Base-by-base conservation (phyloP, 805 yeast genomes). In the Kodamaea lidongshanica region DNA sequence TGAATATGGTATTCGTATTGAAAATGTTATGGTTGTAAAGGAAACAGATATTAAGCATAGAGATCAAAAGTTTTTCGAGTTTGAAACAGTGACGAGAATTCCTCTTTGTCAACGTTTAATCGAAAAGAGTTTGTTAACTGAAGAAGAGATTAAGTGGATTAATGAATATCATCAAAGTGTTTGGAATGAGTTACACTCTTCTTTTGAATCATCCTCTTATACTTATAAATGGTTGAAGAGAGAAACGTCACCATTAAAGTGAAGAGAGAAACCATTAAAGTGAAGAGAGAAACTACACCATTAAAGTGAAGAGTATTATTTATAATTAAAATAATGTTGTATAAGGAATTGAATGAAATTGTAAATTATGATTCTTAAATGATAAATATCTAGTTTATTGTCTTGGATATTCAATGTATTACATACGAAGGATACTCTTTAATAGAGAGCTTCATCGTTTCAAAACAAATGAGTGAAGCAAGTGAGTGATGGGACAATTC, bases 41-140 rank as follows among this genome's bases (percentile, higher is more conserved):
- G 64, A 61, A 27, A 44, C 60, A 27, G 69, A 62, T 7, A 51
- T 46, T 31, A 20, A 44, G 0, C 72, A 67, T 54, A 77, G 74
- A 32, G 83, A 74, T 28, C 66, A 63, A 41, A 56, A 60, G 35
- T 80, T 74, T 48, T 69, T 74, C 28, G 74, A 72, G 37, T 87
- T 92, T 52, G 94, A 84, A 38, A 86, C 94, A 41, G 61, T 86
- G 30, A 89, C 97, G 0, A 55, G 77, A 43, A 83, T 84, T 12
- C 98, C 98, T 12, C 81, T 82, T 55, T 85, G 95, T 53, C 67
- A 67, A 40, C 76, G 72, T 29, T 67, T 89, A 49, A 86, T 88
- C 35, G 84, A 87, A 48, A 52, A 44, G 6, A 41, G 45, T 5
- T 41, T 84, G 49, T 64, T 89, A 42, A 66, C 72, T 1, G 37